A percentile compares a stretch with the other conserved stretches of the same genome.
phyloP scores from a whole-genome alignment of 148 eudicot species.

The Silene uniflora region DNA sequence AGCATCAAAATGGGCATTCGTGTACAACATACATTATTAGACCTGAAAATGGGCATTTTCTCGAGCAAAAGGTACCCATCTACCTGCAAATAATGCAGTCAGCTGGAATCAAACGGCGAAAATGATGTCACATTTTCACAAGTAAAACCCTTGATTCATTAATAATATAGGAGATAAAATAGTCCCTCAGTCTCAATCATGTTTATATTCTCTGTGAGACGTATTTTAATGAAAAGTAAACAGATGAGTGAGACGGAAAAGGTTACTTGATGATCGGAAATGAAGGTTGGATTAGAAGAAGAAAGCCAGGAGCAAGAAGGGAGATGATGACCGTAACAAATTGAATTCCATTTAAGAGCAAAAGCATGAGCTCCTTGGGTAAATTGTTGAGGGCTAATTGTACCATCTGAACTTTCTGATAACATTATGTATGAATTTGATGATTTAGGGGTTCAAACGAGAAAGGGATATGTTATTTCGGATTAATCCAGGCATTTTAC shows the following conservation, averaged over 20 bases:
- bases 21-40: conserved; percentile 45
- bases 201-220: no score
- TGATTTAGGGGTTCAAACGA: no score
- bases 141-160: no score
- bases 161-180: no score
- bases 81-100: conserved; percentile 34
- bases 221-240: no score
- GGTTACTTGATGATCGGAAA: conserved; percentile 36
- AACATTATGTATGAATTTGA: conserved; percentile 3
- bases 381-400: conserved; percentile 49
- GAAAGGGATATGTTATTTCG: no score
- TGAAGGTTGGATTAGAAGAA: conserved; percentile 31
- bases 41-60: conserved; percentile 49
- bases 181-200: no score
- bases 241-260: neutral
- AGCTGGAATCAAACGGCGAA: neutral
- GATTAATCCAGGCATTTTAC: no score
- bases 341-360: conserved; percentile 52
- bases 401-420: conserved; percentile 44
- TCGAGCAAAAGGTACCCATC: conserved; percentile 78
- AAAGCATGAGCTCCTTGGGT: conserved; percentile 41
- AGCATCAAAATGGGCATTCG: conserved; percentile 1
- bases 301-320: conserved; percentile 70
- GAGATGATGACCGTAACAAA: conserved; percentile 28
- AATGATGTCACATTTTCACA: neutral